Percentiles rank a stretch among this genome's conserved stretches.
These are phyloP conservation scores for Mallotus repandus DNA, from an alignment of 441 rosid species.

Conservation along the genomic window DNA sequence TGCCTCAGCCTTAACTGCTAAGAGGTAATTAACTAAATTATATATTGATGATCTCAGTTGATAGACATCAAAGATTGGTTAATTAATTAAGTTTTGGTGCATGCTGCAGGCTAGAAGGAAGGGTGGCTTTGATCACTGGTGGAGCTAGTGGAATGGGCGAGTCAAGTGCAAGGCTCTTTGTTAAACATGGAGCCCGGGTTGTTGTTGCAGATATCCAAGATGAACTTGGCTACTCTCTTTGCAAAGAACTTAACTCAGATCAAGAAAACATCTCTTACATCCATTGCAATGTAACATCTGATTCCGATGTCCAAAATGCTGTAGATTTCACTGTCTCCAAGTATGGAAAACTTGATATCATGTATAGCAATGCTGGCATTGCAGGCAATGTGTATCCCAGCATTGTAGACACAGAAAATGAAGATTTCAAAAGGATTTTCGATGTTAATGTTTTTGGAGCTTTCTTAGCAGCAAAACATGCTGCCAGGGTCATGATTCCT, in stretches of 20 bases:
- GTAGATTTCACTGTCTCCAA: background rate
- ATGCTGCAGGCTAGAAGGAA: slow-evolving; percentile 2
- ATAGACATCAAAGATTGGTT: too few species aligned
- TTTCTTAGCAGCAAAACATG: slow-evolving; percentile 6
- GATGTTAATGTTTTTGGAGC: background rate
- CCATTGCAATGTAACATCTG: slow-evolving; percentile 1
- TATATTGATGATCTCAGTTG: too few species aligned
- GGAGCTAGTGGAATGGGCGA: too few species aligned
- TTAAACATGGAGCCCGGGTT: background rate
- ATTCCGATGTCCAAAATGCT: background rate
- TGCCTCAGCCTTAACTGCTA: too few species aligned
- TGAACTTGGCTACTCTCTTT: background rate
- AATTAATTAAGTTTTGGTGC: too few species aligned
- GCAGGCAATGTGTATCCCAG: background rate
- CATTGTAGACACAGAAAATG: background rate
- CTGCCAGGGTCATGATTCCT: slow-evolving; percentile 7
- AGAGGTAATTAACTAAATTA: too few species aligned
- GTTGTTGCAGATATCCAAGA: background rate
- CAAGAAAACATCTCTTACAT: background rate
- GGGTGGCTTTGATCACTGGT: too few species aligned
- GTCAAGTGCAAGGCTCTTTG: background rate
- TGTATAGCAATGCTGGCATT: background rate
- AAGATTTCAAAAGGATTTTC: background rate
- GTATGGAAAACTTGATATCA: slow-evolving; percentile 5
- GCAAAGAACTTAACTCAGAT: background rate